A percentile compares a stretch with the other conserved stretches of the same genome.
These are phyloP conservation scores for Bifiguratus adelaidae DNA, from an alignment of 192 early-diverging fungal species.

Conservation along the genomic window DNA sequence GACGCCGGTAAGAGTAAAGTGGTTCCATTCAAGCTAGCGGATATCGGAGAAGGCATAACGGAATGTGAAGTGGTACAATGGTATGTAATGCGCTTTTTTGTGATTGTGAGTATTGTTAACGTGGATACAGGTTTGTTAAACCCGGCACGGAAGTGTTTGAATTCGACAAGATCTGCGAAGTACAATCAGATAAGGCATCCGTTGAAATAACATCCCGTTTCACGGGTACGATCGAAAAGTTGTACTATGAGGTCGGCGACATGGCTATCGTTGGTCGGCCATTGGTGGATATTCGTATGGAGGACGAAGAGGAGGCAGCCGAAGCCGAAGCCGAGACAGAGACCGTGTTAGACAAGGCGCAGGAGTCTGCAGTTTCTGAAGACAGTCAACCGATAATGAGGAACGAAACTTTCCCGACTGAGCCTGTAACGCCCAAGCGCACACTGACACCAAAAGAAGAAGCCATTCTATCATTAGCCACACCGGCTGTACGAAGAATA, in stretches of 20 bases:
- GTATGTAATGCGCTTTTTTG: slow-evolving; percentile 26
- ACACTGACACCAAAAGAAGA: slow-evolving; percentile 10
- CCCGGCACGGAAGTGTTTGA: slow-evolving; percentile 78
- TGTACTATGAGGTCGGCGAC: slow-evolving; percentile 76
- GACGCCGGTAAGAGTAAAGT: too few relatives aligned
- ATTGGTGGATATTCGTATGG: slow-evolving; percentile 35
- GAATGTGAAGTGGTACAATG: slow-evolving; percentile 98
- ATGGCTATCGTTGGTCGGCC: slow-evolving; percentile 89
- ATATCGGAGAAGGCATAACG: slow-evolving; percentile 98
- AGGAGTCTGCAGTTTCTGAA: slow-evolving; percentile 7
- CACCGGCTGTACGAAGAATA: slow-evolving; percentile 82
- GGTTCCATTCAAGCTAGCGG: slow-evolving; percentile 88
- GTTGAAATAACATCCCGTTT: slow-evolving; percentile 96
- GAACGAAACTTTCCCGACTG: slow-evolving; percentile 5
- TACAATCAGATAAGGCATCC: slow-evolving; percentile 98
- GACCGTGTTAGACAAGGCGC: slow-evolving; percentile 2
- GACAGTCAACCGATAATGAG: slow-evolving; percentile 3
- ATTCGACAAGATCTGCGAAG: slow-evolving; percentile 94
- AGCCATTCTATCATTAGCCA: slow-evolving; percentile 45
- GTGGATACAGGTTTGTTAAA: slow-evolving; percentile 76
- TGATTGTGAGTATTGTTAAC: not conserved
- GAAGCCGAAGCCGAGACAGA: slow-evolving; percentile 9
- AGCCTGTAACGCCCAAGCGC: not conserved
- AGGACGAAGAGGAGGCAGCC: slow-evolving; percentile 12
- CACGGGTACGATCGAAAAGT: slow-evolving; percentile 70